Base-by-base conservation (phyloP, 2,329 filamentous ascomycete genomes). In the Blastomyces emzantsi region DNA sequence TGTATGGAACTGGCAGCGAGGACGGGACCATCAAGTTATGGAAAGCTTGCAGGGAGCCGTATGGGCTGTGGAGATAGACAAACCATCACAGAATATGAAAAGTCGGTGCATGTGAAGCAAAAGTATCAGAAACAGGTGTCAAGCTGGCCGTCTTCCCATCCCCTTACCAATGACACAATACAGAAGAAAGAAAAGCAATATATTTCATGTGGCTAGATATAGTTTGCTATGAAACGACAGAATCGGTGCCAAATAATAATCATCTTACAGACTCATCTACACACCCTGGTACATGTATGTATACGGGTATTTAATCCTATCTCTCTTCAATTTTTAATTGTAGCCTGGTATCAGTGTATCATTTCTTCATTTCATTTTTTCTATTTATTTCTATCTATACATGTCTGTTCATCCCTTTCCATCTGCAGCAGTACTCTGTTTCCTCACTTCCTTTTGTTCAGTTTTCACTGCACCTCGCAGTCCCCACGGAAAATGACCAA, bases 1-100 rank as follows among this genome's bases (percentile, higher is more conserved):
- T 99, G 8, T 99, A 97, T 73, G 94, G 92, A 1, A 99, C 94
- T 1, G 94, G 90, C 39, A 97, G 92, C 59, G 94, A 99, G 74
- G 94, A 99, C 71, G 94, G 94, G 51, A 99, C 94, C 0, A 95
- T 99, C 75, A 99, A 99, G 79, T 81, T 99, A 69, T 89, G 86
- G 86, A 89, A 89, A 74, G 85, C 85, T 65, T 86, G 85, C 60
- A 79, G 80, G 56, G 85, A 85, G 55, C 80, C 84, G 1, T 88
- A 88, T 72, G 86, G 86, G 19, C 74, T 89, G 25, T 89, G 86
- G 86, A 81, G 82, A 69, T 87, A 65, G 52, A 60, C 43, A 62
- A 6, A 41, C 36, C 36, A 28, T 36, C 17, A 7, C 52, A 56
- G 9, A 11, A 33, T n/a, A 60, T 43, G 25, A 33, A 47, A 25